These are phyloP conservation scores for Curvularia spicifera DNA, from an alignment of 2,329 filamentous ascomycete genomes.

Conservation along the genomic window DNA sequence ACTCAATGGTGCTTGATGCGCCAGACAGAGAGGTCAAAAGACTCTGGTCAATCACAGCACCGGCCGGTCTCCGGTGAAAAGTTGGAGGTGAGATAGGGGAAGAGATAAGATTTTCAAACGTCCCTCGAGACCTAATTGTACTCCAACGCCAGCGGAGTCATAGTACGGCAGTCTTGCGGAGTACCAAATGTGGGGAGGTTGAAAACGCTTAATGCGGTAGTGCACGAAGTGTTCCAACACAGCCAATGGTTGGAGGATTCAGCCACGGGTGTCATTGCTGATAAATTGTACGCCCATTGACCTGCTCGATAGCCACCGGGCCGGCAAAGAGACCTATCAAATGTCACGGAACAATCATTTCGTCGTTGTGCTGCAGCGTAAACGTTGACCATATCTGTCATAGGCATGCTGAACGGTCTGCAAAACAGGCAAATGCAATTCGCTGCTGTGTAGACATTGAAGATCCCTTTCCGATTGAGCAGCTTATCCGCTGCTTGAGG, in stretches of 20 bases:
- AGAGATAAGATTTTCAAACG: background rate
- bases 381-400: background rate
- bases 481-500: constrained; percentile 1
- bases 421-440: constrained; percentile 2
- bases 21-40: background rate
- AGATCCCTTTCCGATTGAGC: background rate
- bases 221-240: constrained; percentile 8
- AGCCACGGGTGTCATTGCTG: constrained; percentile 29
- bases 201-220: constrained; percentile 10
- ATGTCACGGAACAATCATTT: background rate
- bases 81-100: background rate
- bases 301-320: background rate
- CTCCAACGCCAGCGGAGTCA: background rate
- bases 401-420: background rate
- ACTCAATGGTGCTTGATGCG: background rate
- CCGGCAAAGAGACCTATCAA: constrained; percentile 17
- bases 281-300: constrained; percentile 25
- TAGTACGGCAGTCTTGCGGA: constrained; percentile 1
- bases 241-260: constrained; percentile 14
- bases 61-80: background rate
- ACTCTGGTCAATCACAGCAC: background rate
- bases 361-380: constrained; percentile 1
- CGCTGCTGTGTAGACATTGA: background rate
- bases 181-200: constrained; percentile 1
- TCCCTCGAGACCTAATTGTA: background rate